Conservation (phyloP, 768 basidiomycete genomes). For the Rhodotorula graminis region DNA sequence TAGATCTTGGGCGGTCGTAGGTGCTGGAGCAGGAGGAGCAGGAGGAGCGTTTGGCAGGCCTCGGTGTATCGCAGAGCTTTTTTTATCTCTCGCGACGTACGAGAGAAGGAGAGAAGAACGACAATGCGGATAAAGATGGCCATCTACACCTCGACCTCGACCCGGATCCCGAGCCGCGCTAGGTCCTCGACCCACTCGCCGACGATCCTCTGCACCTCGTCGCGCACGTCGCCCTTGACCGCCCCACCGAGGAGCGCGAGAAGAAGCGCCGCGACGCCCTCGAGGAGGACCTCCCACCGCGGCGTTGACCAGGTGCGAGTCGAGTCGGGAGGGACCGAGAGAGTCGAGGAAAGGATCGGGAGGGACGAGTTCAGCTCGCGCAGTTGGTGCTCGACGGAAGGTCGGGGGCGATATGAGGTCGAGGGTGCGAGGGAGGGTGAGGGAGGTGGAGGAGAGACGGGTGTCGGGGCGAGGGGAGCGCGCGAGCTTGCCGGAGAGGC, state of each 20-base stretch:
- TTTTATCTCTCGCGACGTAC: no score
- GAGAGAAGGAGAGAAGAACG: not conserved
- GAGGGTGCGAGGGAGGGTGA: not conserved
- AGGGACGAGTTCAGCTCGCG: conserved; percentile 3
- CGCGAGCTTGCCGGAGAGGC: not conserved
- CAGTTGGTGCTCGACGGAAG: not conserved
- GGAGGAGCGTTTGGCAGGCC: no score
- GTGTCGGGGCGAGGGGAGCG: not conserved
- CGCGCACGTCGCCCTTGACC: not conserved
- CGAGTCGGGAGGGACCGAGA: not conserved
- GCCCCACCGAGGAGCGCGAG: conserved; percentile 4
- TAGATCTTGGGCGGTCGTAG: no score
- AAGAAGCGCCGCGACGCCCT: not conserved
- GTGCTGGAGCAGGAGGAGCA: no score
- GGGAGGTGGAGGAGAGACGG: not conserved
- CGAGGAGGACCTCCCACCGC: conserved; percentile 28
- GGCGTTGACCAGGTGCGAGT: conserved; percentile 8
- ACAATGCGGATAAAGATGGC: not conserved
- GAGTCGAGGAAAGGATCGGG: not conserved
- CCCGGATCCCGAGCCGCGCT: not conserved
- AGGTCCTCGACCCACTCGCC: conserved; percentile 11
- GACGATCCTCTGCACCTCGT: conserved; percentile 1
- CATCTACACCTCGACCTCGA: not conserved
- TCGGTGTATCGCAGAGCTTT: no score
- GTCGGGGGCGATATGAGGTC: not conserved